Base-by-base conservation (phyloP, 2,329 filamentous ascomycete genomes). In the Pyrenochaeta sp. region DNA sequence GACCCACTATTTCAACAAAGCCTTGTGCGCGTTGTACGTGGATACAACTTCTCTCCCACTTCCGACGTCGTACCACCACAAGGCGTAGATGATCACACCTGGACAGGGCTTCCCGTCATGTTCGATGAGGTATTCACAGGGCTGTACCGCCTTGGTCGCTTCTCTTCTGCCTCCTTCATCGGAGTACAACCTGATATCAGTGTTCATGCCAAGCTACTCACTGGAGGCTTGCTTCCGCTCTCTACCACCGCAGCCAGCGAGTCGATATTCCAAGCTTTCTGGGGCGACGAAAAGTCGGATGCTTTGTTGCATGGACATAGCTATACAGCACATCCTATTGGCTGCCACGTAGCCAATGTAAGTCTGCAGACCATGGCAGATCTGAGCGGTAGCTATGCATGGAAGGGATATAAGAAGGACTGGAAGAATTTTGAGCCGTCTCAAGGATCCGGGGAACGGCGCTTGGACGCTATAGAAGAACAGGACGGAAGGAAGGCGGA, bases 91-190 rank as follows among this genome's bases (percentile, higher is more conserved):
- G 25, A 54, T 7, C 34, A 52, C 64, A 63, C 79, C 30, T 96
- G 92, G 92, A 82, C 83, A 1, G 91, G 92, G 2, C 84, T 96
- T 3, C 92, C 92, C 0, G 80, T 96, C 39, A 83, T 96, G 65
- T 92, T 92, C 64, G 92, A 96, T 72, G 92, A 96, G 73, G 92
- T 96, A 36, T 96, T 96, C 77, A 94, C 91, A 0, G 92, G 92
- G 1, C 81, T 96, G 4, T 93, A 93, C 74, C 90, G 92, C 12
- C 86, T 96, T 0, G 92, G 92, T 2, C 86, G 88, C 39, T 87
- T 89, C 71, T 88, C 86, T 1, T 84, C 91, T 0, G 86, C 90
- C 0, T 88, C 88, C 0, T 91, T 94, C 74, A 84, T 96, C 2
- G 81, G 82, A 5, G 79, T 87, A 0, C 77, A 91, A 32, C 85